phyloP scores from a whole-genome alignment of 2,329 filamentous ascomycete genomes.

The Exophiala bonariae region DNA sequence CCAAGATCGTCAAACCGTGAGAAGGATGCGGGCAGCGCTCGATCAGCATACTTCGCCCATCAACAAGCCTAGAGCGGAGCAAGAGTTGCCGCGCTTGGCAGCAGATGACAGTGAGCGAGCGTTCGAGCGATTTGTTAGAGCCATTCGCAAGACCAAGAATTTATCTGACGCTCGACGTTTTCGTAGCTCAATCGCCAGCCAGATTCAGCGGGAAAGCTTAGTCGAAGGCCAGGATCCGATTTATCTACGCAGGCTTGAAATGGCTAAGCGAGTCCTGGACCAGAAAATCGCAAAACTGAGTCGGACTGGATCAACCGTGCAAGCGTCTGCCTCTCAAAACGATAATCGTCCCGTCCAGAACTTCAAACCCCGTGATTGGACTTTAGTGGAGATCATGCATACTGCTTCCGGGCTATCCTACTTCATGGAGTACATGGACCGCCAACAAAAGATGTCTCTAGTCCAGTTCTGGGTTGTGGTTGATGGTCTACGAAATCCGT shows the following conservation, averaged over 20 bases:
- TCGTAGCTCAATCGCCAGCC: constrained; percentile 86
- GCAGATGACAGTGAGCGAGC: constrained; percentile 84
- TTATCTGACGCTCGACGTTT: constrained; percentile 90
- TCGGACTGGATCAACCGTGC: constrained; percentile 53
- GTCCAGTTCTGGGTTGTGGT: constrained; percentile 99
- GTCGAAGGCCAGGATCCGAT: constrained; percentile 78
- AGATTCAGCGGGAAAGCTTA: constrained; percentile 80
- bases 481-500: constrained; percentile 89
- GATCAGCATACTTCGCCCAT: constrained; percentile 90
- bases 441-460: constrained; percentile 78
- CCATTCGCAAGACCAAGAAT: constrained; percentile 84
- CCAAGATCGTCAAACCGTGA: constrained; percentile 92
- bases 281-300: constrained; percentile 83
- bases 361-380: constrained; percentile 68
- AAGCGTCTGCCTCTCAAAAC: constrained; percentile 24
- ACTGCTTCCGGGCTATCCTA: constrained; percentile 90
- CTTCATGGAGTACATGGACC: constrained; percentile 99
- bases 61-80: constrained; percentile 63
- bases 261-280: constrained; percentile 84
- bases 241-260: constrained; percentile 86
- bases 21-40: constrained; percentile 83
- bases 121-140: constrained; percentile 91
- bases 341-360: constrained; percentile 39
- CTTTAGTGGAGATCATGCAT: constrained; percentile 81
- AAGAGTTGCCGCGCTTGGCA: constrained; percentile 74